phyloP scores from a whole-genome alignment of 2,329 filamentous ascomycete genomes.

The Stachybotrys chartarum region DNA sequence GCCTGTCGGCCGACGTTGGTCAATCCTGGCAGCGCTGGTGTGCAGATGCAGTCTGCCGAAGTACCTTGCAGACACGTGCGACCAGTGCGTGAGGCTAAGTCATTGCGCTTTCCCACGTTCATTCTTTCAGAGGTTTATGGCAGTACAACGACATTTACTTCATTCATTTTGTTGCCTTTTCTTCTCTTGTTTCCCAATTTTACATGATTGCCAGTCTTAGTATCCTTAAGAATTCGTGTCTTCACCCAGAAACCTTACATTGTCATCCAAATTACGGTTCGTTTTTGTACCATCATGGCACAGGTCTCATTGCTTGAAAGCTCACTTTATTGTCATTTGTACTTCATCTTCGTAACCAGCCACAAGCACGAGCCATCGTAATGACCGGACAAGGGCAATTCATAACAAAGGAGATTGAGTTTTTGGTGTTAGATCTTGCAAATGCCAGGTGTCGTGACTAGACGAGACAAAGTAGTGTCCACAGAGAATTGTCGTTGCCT shows the following conservation, averaged over 20 bases:
- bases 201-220: too few species aligned
- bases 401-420: slow-evolving; percentile 29
- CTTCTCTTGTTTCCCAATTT: too few species aligned
- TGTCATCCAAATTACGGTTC: background rate
- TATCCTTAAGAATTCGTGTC: too few species aligned
- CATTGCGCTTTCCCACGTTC: too few species aligned
- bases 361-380: slow-evolving; percentile 22
- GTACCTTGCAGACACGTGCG: background rate
- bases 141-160: too few species aligned
- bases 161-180: too few species aligned
- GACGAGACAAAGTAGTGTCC: slow-evolving; percentile 34
- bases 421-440: slow-evolving; percentile 9
- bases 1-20: background rate
- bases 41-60: background rate
- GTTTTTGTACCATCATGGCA: slow-evolving; percentile 11
- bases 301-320: slow-evolving; percentile 17
- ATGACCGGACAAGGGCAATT: slow-evolving; percentile 23
- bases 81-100: background rate
- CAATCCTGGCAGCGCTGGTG: background rate
- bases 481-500: slow-evolving; percentile 33
- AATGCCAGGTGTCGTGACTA: slow-evolving; percentile 26
- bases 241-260: too few species aligned
- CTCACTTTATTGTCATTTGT: slow-evolving; percentile 27
- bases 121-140: too few species aligned
- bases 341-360: slow-evolving; percentile 8